These are phyloP conservation scores for Maudiozyma pseudohumilis DNA, from an alignment of 805 yeast species.

Conservation along the genomic window DNA sequence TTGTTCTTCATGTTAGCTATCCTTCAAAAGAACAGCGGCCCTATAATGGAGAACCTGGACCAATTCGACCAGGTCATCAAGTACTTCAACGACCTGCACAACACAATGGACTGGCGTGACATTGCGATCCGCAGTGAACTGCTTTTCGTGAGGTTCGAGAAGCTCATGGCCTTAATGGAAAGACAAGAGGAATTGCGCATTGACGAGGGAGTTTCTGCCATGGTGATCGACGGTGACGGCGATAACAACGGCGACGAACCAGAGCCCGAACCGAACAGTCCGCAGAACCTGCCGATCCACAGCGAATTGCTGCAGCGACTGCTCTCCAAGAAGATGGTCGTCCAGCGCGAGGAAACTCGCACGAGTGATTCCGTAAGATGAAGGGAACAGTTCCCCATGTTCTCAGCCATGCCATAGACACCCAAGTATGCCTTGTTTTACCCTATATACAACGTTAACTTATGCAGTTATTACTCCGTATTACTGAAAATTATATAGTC, in stretches of 20 bases:
- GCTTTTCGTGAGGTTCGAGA: slow-evolving; percentile 67
- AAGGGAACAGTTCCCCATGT: no score
- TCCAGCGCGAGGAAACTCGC: slow-evolving; percentile 46
- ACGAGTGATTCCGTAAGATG: slow-evolving; percentile 15
- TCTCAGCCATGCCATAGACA: no score
- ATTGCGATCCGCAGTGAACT: slow-evolving; percentile 77
- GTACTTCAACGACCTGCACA: slow-evolving; percentile 83
- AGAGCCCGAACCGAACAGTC: neutral
- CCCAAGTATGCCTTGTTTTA: no score
- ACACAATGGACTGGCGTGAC: slow-evolving; percentile 65
- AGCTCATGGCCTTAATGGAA: slow-evolving; percentile 73
- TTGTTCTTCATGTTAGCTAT: slow-evolving; percentile 80
- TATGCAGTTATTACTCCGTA: no score
- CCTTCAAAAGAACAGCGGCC: slow-evolving; percentile 75
- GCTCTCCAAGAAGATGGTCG: slow-evolving; percentile 49
- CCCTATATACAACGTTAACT: no score
- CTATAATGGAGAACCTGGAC: slow-evolving; percentile 60
- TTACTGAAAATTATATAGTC: no score
- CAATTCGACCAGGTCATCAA: slow-evolving; percentile 87
- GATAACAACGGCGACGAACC: no score
- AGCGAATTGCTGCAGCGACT: slow-evolving; percentile 41
- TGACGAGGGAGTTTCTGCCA: neutral
- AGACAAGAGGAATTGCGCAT: slow-evolving; percentile 29
- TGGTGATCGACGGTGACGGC: no score
- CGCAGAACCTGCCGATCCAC: slow-evolving; percentile 10